Evolutionary conservation across 1,284 basidiomycete species (phyloP).

Genomic region (Fereydounia khargensis): DNA sequence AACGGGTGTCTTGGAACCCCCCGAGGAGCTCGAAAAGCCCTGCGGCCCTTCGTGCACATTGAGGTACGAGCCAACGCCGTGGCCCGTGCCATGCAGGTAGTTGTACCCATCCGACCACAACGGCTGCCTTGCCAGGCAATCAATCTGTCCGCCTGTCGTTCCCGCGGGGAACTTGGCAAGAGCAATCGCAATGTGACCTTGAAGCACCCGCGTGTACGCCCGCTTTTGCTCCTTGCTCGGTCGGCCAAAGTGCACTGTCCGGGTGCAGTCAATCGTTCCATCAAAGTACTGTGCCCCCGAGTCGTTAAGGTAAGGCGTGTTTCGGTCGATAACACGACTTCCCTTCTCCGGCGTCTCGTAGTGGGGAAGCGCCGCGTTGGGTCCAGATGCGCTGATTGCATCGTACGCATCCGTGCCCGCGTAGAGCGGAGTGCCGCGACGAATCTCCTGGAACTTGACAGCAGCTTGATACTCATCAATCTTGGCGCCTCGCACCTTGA

Average conservation of each 20-base stretch:
- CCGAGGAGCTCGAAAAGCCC: slow-evolving; percentile 41
- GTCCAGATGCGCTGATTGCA: slow-evolving; percentile 46
- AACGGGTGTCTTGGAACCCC: slow-evolving; percentile 33
- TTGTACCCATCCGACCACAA: slow-evolving; percentile 49
- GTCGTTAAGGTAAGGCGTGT: slow-evolving; percentile 50
- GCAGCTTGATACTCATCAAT: slow-evolving; percentile 47
- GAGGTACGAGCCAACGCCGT: slow-evolving; percentile 47
- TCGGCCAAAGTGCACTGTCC: slow-evolving; percentile 51
- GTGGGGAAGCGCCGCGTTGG: slow-evolving; percentile 52
- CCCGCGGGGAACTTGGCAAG: slow-evolving; percentile 42
- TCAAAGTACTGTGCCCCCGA: slow-evolving; percentile 50
- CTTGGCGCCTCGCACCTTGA: slow-evolving; percentile 17
- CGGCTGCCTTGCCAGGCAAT: slow-evolving; percentile 41
- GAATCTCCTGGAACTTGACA: slow-evolving; percentile 23
- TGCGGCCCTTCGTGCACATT: slow-evolving; percentile 52
- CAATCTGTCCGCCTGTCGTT: slow-evolving; percentile 46
- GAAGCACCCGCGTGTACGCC: slow-evolving; percentile 49
- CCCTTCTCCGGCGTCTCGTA: slow-evolving; percentile 49
- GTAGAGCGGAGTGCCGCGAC: slow-evolving; percentile 30
- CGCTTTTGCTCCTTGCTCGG: slow-evolving; percentile 48
- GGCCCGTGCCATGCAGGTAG: slow-evolving; percentile 49
- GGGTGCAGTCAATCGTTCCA: slow-evolving; percentile 53
- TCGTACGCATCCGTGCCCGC: slow-evolving; percentile 53
- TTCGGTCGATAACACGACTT: slow-evolving; percentile 37
- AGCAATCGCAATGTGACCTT: slow-evolving; percentile 47